Percentiles rank a stretch among this genome's conserved stretches.
Evolutionary conservation across 768 basidiomycete species (phyloP).

Genomic region (Psilocybe sp.): DNA sequence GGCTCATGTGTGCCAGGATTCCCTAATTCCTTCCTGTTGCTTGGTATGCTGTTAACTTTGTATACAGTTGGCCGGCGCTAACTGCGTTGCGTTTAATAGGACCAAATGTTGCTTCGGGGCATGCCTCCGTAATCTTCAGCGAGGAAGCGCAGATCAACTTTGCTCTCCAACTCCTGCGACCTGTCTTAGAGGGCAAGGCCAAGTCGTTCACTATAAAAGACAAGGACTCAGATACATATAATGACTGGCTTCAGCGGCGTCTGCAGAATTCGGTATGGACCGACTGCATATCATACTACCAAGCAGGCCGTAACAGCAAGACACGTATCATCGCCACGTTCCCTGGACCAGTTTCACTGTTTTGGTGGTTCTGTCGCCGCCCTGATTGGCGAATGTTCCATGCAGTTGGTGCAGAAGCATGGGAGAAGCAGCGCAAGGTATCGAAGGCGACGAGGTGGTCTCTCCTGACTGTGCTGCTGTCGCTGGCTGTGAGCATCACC

Average conservation of each 20-base stretch:
- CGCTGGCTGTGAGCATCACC: conserved; percentile 17
- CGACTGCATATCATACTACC: conserved; percentile 54
- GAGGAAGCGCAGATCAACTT: conserved; percentile 57
- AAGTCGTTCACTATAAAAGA: conserved; percentile 49
- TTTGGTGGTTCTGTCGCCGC: conserved; percentile 49
- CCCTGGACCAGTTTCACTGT: conserved; percentile 48
- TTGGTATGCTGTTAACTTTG: conserved; percentile 33
- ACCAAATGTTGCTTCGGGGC: conserved; percentile 57
- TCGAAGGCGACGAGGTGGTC: conserved; percentile 19
- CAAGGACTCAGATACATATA: conserved; percentile 47
- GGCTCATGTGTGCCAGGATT: conserved; percentile 55
- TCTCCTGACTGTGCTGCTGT: conserved; percentile 19
- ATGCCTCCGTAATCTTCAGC: conserved; percentile 54
- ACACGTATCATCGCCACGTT: conserved; percentile 47
- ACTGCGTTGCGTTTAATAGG: conserved; percentile 26
- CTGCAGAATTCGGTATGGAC: conserved; percentile 49
- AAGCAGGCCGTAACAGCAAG: conserved; percentile 30
- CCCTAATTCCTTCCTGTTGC: conserved; percentile 48
- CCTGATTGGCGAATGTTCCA: conserved; percentile 43
- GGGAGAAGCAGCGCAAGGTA: conserved; percentile 28
- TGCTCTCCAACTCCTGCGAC: conserved; percentile 48
- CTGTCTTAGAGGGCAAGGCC: conserved; percentile 44
- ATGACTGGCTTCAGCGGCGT: conserved; percentile 47
- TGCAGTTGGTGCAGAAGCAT: conserved; percentile 36
- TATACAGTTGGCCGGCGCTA: conserved; percentile 5